Evolutionary conservation across 2,329 filamentous ascomycete genomes (phyloP).

Genomic region (Fusarium sambucinum): DNA sequence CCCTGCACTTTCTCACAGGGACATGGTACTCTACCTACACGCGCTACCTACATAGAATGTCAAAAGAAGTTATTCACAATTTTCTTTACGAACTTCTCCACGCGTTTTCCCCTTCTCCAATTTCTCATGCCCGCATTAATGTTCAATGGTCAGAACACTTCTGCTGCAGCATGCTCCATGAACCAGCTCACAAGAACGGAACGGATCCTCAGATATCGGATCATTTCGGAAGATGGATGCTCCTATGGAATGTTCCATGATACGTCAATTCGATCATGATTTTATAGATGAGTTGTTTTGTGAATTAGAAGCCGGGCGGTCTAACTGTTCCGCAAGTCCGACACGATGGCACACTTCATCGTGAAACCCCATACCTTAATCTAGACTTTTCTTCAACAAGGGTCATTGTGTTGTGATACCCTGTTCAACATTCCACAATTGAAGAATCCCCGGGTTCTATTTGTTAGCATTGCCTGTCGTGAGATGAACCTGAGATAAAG

Average conservation of each 20-base stretch:
- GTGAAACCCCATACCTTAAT: conserved; percentile 3
- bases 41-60: not conserved
- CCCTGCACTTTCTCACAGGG: not conserved
- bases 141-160: conserved; percentile 6
- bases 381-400: not conserved
- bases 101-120: conserved; percentile 16
- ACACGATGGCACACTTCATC: not conserved
- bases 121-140: not conserved
- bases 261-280: not conserved
- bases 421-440: conserved; percentile 24
- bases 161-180: not conserved
- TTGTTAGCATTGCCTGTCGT: conserved; percentile 18
- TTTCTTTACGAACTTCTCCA: conserved; percentile 3
- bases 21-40: not conserved
- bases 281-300: not conserved
- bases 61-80: conserved; percentile 8
- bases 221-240: conserved; percentile 26
- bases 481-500: conserved; percentile 19
- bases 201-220: conserved; percentile 5
- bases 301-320: not conserved
- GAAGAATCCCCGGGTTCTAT: conserved; percentile 1
- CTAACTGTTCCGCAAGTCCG: not conserved
- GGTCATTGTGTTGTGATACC: not conserved
- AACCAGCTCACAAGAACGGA: not conserved
- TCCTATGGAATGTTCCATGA: conserved; percentile 6